phyloP scores from a whole-genome alignment of 2,329 filamentous ascomycete species.

The Byssochlamys sp. region DNA sequence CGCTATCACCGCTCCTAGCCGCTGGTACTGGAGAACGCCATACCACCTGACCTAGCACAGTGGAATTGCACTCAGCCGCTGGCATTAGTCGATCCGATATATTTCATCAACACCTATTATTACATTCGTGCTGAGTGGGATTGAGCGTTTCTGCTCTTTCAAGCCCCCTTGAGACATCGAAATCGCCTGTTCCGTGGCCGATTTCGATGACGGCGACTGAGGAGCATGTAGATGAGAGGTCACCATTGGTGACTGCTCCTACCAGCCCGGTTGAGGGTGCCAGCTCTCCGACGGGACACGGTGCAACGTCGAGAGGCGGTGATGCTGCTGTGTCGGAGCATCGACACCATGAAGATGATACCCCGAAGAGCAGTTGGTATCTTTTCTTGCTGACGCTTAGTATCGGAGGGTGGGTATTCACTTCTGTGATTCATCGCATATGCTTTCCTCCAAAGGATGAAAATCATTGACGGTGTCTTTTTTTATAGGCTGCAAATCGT shows the following conservation, averaged over 20 bases:
- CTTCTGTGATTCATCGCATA: background rate
- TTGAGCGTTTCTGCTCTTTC: background rate
- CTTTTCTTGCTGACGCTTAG: constrained; percentile 75
- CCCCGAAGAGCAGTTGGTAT: constrained; percentile 70
- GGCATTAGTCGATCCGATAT: background rate
- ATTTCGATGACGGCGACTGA: constrained; percentile 10
- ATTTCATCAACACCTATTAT: background rate
- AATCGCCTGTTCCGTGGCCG: constrained; percentile 1
- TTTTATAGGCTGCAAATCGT: constrained; percentile 68
- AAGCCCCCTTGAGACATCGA: background rate
- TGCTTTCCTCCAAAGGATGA: background rate
- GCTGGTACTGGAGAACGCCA: background rate
- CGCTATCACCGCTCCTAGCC: background rate
- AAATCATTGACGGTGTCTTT: background rate
- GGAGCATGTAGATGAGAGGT: constrained; percentile 16
- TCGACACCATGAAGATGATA: constrained; percentile 39
- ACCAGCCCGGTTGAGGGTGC: constrained; percentile 5
- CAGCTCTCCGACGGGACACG: constrained; percentile 1
- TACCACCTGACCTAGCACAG: background rate
- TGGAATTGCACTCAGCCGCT: background rate
- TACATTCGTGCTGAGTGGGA: background rate
- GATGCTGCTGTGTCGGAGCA: constrained; percentile 10
- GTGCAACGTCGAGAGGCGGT: constrained; percentile 10
- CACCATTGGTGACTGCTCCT: constrained; percentile 21
- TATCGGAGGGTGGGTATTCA: constrained; percentile 56